Conservation (phyloP, 1,284 basidiomycete species). For the Fomitopsis schrenkii region DNA sequence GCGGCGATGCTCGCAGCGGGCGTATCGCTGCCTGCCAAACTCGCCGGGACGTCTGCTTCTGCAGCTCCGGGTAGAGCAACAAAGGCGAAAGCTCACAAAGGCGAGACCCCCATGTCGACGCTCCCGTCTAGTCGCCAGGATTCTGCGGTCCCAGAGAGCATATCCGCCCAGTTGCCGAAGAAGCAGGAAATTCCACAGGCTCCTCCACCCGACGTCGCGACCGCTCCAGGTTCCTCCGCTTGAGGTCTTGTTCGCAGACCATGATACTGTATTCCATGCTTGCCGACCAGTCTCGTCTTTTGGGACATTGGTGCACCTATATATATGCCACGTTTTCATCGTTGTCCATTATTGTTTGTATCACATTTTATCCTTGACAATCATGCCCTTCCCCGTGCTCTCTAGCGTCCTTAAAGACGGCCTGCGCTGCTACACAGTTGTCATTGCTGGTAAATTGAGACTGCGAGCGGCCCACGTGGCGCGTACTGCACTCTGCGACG, state of each 20-base stretch:
- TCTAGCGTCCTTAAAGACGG: no score
- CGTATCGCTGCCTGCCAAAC: conserved; percentile 14
- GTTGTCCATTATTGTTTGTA: neutral
- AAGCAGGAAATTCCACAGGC: conserved; percentile 4
- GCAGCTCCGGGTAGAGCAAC: neutral
- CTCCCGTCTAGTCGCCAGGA: conserved; percentile 12
- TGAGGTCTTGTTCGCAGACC: neutral
- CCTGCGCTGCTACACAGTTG: no score
- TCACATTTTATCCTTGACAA: no score
- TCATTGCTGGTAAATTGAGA: no score
- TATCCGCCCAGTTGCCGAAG: conserved; percentile 9
- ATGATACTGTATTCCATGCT: no score
- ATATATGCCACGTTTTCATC: neutral
- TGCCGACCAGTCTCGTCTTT: no score
- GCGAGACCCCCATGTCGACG: conserved; percentile 1
- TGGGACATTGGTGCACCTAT: no score
- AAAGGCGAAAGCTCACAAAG: conserved; percentile 5
- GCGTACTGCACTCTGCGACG: neutral
- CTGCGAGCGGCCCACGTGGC: neutral
- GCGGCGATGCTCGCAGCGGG: conserved; percentile 11
- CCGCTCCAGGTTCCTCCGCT: neutral
- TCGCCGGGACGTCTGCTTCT: conserved; percentile 5
- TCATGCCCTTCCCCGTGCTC: no score
- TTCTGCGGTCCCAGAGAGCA: conserved; percentile 11
- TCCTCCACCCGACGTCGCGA: neutral